Conservation (phyloP, 352 stramenopile species). For the Globisporangium abappressorium region DNA sequence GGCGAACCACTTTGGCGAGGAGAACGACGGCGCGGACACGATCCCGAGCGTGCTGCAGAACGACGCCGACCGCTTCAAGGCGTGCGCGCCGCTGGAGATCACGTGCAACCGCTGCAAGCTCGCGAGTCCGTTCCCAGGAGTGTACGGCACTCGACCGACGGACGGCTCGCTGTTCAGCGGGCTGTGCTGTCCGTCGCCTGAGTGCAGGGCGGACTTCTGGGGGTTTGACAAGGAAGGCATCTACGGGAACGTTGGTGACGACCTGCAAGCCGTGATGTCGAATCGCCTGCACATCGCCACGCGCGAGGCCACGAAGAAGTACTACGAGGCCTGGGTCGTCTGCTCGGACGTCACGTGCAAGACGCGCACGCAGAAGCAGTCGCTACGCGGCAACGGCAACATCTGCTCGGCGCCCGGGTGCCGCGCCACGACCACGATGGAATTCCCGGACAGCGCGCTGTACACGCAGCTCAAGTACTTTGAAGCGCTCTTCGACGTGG, state of each 20-base stretch:
- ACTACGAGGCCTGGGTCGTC: conserved; percentile 89
- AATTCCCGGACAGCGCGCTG: conserved; percentile 89
- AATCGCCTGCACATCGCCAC: conserved; percentile 84
- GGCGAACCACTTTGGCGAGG: conserved; percentile 73
- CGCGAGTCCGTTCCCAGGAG: conserved; percentile 64
- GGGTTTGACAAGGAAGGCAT: conserved; percentile 77
- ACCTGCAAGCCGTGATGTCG: conserved; percentile 71
- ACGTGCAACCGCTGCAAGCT: conserved; percentile 70
- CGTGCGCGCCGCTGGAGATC: conserved; percentile 74
- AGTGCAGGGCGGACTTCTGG: conserved; percentile 80
- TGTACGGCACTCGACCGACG: conserved; percentile 47
- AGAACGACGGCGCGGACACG: conserved; percentile 80
- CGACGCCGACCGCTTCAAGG: conserved; percentile 89
- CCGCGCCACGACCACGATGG: conserved; percentile 84
- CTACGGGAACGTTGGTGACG: conserved; percentile 67
- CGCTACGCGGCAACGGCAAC: conserved; percentile 89
- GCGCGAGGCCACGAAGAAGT: conserved; percentile 73
- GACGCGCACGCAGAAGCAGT: conserved; percentile 94
- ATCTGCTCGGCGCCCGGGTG: conserved; percentile 92
- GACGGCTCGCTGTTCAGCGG: conserved; percentile 40
- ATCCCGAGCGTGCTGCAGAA: conserved; percentile 88
- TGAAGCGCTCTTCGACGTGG: conserved; percentile 94
- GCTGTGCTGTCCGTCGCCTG: conserved; percentile 56
- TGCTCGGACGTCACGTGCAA: conserved; percentile 96
- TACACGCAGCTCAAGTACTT: conserved; percentile 98